phyloP scores from a whole-genome alignment of 345 rosid genomes.

The Conringia planisiliqua region DNA sequence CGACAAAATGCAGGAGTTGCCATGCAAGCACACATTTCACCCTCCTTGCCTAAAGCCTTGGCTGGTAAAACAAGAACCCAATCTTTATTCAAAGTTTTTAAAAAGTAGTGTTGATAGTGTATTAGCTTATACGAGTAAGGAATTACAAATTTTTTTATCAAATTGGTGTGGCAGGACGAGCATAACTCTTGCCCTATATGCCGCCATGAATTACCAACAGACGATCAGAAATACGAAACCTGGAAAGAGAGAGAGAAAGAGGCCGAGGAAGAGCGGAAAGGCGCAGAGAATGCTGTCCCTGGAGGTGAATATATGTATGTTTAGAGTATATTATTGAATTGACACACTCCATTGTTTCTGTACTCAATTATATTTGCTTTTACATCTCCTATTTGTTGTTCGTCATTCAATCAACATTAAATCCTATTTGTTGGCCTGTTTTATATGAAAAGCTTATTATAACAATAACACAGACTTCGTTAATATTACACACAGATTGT shows the following conservation, averaged over 20 bases:
- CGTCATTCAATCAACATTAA: background rate
- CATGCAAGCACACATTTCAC: slow-evolving; percentile 87
- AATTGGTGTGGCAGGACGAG: slow-evolving; percentile 56
- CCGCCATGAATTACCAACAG: slow-evolving; percentile 80
- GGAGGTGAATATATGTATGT: slow-evolving; percentile 94
- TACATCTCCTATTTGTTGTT: slow-evolving; percentile 1
- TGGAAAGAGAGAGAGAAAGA: slow-evolving; percentile 92
- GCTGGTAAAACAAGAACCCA: slow-evolving; percentile 58
- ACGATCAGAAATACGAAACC: slow-evolving; percentile 85
- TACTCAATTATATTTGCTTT: background rate
- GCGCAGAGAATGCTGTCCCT: slow-evolving; percentile 87
- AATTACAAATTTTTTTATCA: background rate
- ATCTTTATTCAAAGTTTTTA: background rate
- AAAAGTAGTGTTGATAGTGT: background rate
- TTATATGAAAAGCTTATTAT: background rate
- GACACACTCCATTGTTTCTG: background rate
- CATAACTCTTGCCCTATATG: slow-evolving; percentile 98
- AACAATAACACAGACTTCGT: background rate
- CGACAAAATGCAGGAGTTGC: slow-evolving; percentile 93
- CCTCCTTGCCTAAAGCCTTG: slow-evolving; percentile 98
- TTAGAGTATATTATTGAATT: slow-evolving; percentile 25
- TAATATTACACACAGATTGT: background rate
- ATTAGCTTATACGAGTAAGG: background rate
- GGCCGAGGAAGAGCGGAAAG: slow-evolving; percentile 87
- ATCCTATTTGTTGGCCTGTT: background rate